Evolutionary conservation across 768 basidiomycete species (phyloP), one percentile per base, ranked within the genome.

Genomic region (Amyloporia xantha): DNA sequence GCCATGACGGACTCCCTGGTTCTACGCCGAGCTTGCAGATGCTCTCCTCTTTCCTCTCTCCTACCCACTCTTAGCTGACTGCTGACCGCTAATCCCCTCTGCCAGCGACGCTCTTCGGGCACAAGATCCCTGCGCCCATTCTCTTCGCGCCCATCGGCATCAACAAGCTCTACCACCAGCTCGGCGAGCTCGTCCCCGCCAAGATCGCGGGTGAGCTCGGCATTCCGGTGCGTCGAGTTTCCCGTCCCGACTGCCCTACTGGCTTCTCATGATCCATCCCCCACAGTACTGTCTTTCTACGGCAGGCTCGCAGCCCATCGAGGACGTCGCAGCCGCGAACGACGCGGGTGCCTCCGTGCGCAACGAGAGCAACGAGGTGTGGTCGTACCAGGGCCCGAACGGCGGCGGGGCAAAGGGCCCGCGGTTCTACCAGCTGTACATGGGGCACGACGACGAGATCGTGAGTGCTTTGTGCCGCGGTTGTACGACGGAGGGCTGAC

Each of bases 111-210:
- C 61, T 73, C 41, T 79, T 74, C 57, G 78, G 68, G 10, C 77
- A 68, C 57, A 65, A 51, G 27, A 73, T 78, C 43, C 71, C 73
- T 5, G 75, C 73, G 0, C 79, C 81, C 0, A 66, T 81, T 33
- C 62, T 75, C 19, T 70, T 82, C 49, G 79, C 77, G 0, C 78
- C 79, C 0, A 71, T 82, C 37, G 78, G 81, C 2, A 74, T 78
- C 51, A 79, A 77, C 55, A 74, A 71, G 50, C 58, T 80, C 13
- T 75, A 77, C 59, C 65, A 68, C 15, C 67, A 64, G 0, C 51
- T 58, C 0, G 78, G 75, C 4, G 77, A 78, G 55, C 63, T 78
- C 19, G 64, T 74, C 13, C 71, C 72, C 5, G 71, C 74, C 17
- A 71, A 66, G 44, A 66, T 77, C 28, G 74, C 75, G 0, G 73